Evolutionary conservation across 306 rosid genomes (phyloP).

Genomic region (Castanea sativa): DNA sequence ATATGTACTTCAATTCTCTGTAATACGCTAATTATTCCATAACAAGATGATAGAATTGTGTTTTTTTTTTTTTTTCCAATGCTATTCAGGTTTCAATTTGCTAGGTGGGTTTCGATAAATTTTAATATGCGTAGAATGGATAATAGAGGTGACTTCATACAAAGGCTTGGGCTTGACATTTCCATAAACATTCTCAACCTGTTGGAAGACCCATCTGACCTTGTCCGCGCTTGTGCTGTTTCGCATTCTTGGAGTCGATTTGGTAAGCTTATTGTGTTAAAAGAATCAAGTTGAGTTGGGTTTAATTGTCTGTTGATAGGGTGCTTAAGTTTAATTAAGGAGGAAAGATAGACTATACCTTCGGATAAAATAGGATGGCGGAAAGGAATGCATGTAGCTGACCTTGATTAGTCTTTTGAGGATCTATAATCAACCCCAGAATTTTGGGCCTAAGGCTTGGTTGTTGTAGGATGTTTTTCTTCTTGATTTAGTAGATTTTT

Average conservation of each 20-base stretch:
- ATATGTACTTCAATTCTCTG: not conserved
- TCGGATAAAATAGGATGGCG: too few species aligned
- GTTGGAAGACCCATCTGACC: constrained; percentile 68
- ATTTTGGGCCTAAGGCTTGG: too few species aligned
- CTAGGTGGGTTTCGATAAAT: constrained; percentile 19
- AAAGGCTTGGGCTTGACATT: constrained; percentile 50
- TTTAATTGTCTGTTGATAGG: constrained; percentile 3
- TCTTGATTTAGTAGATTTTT: not conserved
- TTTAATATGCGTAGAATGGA: constrained; percentile 37
- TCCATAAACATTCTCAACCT: constrained; percentile 41
- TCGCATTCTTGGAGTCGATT: constrained; percentile 50
- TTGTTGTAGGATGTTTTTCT: not conserved
- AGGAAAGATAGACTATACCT: too few species aligned
- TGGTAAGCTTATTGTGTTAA: constrained; percentile 38
- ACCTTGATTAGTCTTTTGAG: too few species aligned
- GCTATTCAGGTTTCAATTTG: constrained; percentile 10
- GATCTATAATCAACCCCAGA: too few species aligned
- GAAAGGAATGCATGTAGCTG: too few species aligned
- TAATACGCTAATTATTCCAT: not conserved
- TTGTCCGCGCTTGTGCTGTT: constrained; percentile 46
- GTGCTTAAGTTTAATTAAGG: not conserved
- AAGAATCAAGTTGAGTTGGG: constrained; percentile 2
- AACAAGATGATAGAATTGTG: not conserved
- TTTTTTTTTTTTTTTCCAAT: not conserved
- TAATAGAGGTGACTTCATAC: constrained; percentile 34